Conservation (phyloP, 176 grass and related monocot genomes). For the Eleusine indica region DNA sequence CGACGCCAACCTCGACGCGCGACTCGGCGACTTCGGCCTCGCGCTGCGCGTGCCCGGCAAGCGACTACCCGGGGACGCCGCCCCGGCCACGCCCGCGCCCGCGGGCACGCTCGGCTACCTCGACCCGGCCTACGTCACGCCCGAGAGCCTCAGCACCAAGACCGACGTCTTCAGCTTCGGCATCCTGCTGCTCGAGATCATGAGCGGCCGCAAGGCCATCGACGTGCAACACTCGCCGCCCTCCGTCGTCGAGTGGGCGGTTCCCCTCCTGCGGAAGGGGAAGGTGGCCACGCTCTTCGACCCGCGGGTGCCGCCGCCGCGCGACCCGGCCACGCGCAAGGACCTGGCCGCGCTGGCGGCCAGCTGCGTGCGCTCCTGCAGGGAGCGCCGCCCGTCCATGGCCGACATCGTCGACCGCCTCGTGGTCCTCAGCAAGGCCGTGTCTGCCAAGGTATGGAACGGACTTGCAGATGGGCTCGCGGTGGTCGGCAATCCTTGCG, state of each 20-base stretch:
- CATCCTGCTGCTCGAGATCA: conserved; percentile 96
- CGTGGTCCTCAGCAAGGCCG: conserved; percentile 54
- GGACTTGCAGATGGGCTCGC: conserved; percentile 73
- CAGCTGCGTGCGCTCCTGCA: conserved; percentile 80
- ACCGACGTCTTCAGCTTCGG: conserved; percentile 99
- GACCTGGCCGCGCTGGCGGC: conserved; percentile 79
- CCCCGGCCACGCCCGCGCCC: conserved; percentile 49
- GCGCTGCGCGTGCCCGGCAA: conserved; percentile 57
- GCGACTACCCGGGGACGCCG: conserved; percentile 7
- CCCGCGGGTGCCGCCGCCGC: conserved; percentile 67
- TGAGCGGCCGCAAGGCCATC: conserved; percentile 95
- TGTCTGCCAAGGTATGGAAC: conserved; percentile 77
- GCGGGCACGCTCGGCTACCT: conserved; percentile 95
- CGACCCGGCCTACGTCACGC: conserved; percentile 93
- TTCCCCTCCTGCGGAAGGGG: conserved; percentile 78
- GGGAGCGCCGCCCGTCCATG: conserved; percentile 84
- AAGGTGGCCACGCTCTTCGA: conserved; percentile 77
- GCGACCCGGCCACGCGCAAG: conserved; percentile 51
- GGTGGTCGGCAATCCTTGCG: conserved; percentile 82
- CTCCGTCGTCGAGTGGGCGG: conserved; percentile 95
- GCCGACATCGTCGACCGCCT: conserved; percentile 77
- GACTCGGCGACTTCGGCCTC: conserved; percentile 91
- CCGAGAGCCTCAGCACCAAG: conserved; percentile 96
- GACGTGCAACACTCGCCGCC: conserved; percentile 94
- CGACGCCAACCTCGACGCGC: conserved; percentile 78